Conservation (phyloP, 2,329 filamentous ascomycete genomes). For the Colletotrichum sidae region DNA sequence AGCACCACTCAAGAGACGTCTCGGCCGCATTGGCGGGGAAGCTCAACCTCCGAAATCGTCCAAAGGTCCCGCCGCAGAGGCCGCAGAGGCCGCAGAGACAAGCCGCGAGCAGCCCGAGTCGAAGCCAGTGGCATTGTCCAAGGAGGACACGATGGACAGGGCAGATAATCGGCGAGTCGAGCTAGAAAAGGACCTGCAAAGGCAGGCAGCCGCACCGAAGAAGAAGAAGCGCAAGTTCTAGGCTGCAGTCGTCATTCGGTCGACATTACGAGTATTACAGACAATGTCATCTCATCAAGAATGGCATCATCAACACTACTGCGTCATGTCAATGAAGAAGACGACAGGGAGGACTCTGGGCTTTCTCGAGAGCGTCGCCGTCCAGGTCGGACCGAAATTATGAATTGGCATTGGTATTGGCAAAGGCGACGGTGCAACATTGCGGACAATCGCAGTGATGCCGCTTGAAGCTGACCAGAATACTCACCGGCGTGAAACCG, state of each 20-base stretch:
- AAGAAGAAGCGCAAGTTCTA: slow-evolving; percentile 70
- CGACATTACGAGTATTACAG: too few species aligned
- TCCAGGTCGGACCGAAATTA: too few species aligned
- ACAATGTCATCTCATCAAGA: too few species aligned
- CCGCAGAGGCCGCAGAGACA: slow-evolving; percentile 4
- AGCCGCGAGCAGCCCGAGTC: slow-evolving; percentile 38
- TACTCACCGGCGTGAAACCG: background rate
- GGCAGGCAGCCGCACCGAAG: slow-evolving; percentile 60
- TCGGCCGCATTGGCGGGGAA: slow-evolving; percentile 57
- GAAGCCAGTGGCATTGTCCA: slow-evolving; percentile 45
- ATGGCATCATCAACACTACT: too few species aligned
- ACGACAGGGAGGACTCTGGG: too few species aligned
- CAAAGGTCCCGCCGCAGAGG: slow-evolving; percentile 16
- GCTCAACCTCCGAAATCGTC: slow-evolving; percentile 33
- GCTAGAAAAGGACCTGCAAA: slow-evolving; percentile 62
- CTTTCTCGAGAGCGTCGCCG: too few species aligned
- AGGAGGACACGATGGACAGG: slow-evolving; percentile 58
- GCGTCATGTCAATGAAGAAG: too few species aligned
- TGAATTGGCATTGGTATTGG: too few species aligned
- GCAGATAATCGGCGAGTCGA: slow-evolving; percentile 64
- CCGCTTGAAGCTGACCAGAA: background rate
- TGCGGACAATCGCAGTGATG: background rate
- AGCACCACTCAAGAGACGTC: slow-evolving; percentile 44
- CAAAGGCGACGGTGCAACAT: too few species aligned
- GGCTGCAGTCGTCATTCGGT: background rate